Percentiles rank a stretch among this genome's conserved stretches.
Evolutionary conservation across 495 filamentous ascomycete genomes (phyloP).

Genomic region (Usnea hakonensis): DNA sequence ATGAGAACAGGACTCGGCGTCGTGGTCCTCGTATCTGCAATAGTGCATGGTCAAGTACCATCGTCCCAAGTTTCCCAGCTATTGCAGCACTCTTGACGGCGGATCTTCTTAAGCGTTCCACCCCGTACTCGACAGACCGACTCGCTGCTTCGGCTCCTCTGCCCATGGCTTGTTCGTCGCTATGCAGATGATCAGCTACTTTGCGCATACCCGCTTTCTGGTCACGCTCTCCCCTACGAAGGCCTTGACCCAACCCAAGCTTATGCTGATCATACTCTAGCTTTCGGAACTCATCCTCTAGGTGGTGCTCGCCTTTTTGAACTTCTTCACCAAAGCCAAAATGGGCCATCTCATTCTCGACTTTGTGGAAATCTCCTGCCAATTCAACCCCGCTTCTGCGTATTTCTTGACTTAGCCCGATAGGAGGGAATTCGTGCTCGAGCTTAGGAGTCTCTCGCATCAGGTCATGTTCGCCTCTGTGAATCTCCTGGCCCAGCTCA

Average conservation of each 20-base stretch:
- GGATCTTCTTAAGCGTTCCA: neutral
- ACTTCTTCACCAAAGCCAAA: neutral
- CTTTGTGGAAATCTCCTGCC: neutral
- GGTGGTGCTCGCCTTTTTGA: neutral
- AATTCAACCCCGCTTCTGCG: neutral
- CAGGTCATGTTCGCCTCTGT: constrained; percentile 4
- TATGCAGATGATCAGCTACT: neutral
- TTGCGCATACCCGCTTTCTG: neutral
- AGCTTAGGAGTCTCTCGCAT: neutral
- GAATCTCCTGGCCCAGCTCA: neutral
- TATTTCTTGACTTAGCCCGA: neutral
- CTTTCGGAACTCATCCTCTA: neutral
- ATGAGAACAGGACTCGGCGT: neutral
- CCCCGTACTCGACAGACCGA: neutral
- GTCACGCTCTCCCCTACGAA: neutral
- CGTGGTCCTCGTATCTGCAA: neutral
- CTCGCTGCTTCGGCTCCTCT: neutral
- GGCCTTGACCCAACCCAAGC: neutral
- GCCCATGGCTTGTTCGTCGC: constrained; percentile 1
- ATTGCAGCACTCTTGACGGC: neutral
- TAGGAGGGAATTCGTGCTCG: neutral
- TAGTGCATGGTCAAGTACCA: neutral
- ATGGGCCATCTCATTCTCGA: neutral
- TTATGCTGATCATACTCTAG: neutral
- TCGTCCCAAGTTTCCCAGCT: neutral